These are phyloP conservation scores for Cladosporium sp. DNA, from an alignment of 2,329 filamentous ascomycete genomes.

Conservation along the genomic window DNA sequence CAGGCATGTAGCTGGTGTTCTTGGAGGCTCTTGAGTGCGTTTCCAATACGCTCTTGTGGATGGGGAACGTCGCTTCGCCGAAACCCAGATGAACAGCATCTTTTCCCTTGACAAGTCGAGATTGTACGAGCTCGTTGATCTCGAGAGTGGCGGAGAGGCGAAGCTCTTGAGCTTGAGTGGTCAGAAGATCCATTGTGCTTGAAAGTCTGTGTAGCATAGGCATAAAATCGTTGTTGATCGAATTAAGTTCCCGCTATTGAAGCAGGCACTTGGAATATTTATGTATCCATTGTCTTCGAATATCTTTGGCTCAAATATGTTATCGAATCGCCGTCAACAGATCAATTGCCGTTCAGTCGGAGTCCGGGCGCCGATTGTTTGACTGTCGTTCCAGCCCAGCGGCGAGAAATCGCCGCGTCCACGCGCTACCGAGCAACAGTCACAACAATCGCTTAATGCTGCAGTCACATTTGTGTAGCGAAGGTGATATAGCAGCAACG, in stretches of 20 bases:
- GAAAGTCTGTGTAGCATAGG: background rate
- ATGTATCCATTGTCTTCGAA: background rate
- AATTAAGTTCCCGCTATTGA: background rate
- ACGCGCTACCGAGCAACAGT: background rate
- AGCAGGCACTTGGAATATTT: background rate
- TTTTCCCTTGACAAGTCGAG: background rate
- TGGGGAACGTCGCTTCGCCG: background rate
- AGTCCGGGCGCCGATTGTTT: background rate
- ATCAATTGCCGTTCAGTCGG: background rate
- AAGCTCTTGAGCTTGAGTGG: background rate
- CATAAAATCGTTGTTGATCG: background rate
- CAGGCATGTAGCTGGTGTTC: background rate
- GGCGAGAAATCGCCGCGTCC: background rate
- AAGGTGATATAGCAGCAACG: background rate
- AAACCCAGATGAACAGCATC: background rate
- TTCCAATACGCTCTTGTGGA: background rate
- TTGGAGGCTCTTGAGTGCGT: background rate
- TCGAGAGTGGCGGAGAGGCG: background rate
- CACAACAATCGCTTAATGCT: background rate
- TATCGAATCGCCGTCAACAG: background rate
- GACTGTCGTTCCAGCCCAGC: background rate
- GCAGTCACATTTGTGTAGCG: background rate
- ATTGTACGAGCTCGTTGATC: background rate
- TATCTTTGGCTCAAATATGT: background rate
- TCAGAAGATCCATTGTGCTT: background rate